Base-by-base conservation (phyloP, 345 rosid genomes). In the Hibiscus syriacus region DNA sequence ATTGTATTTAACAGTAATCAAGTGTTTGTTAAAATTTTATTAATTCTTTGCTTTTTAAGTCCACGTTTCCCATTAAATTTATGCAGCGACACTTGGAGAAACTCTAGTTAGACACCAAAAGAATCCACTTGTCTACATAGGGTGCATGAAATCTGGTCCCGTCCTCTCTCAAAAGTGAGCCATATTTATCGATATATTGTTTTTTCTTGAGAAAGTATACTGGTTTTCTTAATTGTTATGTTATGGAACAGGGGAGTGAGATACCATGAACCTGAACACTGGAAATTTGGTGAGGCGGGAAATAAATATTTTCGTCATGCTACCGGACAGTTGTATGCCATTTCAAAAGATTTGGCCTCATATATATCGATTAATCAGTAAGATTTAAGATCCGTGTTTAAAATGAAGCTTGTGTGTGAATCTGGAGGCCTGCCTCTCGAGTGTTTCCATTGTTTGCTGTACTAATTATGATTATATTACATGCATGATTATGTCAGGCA, bases 111-210 rank as follows among this genome's bases (percentile, higher is more conserved):
- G 96, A 76, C 92, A 93, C 79, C 68, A 89, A 39, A 80, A 82
- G 61, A 93, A 93, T 70, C 84, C 79, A 32, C 78, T 91, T 49
- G 83, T 89, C 6, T 90, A 89, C 64, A 84, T 93, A 3, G 98
- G 98, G 10, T 93, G 98, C 87, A 93, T 89, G 98, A 90, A 90
- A 74, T 93, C 97, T 46, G 97, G 97, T 69, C 98, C n/a, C n/a
- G n/a, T n/a, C n/a, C n/a, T n/a, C n/a, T n/a, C n/a, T n/a, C n/a
- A n/a, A n/a, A n/a, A n/a, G 98, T 90, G 75, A 73, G 89, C n/a
- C 70, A 70, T 6, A 48, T 66, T n/a, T 36, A 64, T 71, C 12
- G 41, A 17, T 11, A 22, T 39, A 10, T 38, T 0, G 23, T 19
- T 6, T 48, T 60, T 55, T 54, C 7, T 38, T 23, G 22, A n/a